A percentile compares a stretch with the other conserved stretches of the same genome.
These are phyloP conservation scores for Globisporangium acanthophoron DNA, from an alignment of 352 stramenopile genomes.

Conservation along the genomic window DNA sequence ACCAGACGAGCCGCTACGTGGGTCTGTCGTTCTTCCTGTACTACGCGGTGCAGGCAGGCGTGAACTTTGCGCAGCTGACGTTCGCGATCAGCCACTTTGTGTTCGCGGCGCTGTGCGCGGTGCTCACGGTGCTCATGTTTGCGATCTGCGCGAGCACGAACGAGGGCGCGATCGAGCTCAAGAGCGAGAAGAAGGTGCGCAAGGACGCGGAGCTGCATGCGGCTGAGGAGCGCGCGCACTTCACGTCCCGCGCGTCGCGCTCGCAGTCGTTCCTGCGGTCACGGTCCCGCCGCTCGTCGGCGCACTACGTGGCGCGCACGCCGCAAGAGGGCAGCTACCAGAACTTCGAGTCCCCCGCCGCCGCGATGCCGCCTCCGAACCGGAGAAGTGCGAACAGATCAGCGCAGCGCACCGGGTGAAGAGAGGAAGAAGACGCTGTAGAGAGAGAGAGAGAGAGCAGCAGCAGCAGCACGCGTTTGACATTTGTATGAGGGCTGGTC, in stretches of 20 bases:
- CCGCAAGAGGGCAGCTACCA: constrained; percentile 64
- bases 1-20: constrained; percentile 66
- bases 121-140: constrained; percentile 79
- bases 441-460: not conserved
- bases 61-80: constrained; percentile 60
- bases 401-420: not conserved
- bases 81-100: constrained; percentile 75
- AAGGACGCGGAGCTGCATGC: constrained; percentile 41
- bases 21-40: constrained; percentile 70
- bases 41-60: constrained; percentile 60
- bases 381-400: constrained; percentile 11
- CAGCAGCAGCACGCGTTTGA: no score
- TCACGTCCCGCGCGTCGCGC: constrained; percentile 47
- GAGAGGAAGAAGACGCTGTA: not conserved
- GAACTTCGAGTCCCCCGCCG: constrained; percentile 72
- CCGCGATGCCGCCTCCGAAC: constrained; percentile 1
- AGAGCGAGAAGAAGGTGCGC: constrained; percentile 76
- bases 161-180: constrained; percentile 79
- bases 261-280: constrained; percentile 82
- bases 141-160: constrained; percentile 74
- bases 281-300: constrained; percentile 48
- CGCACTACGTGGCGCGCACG: constrained; percentile 43
- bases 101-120: constrained; percentile 57
- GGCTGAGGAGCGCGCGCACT: constrained; percentile 35
- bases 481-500: no score